These are phyloP conservation scores for Ganoderma sp. DNA, from an alignment of 1,284 basidiomycete genomes.

Conservation along the genomic window DNA sequence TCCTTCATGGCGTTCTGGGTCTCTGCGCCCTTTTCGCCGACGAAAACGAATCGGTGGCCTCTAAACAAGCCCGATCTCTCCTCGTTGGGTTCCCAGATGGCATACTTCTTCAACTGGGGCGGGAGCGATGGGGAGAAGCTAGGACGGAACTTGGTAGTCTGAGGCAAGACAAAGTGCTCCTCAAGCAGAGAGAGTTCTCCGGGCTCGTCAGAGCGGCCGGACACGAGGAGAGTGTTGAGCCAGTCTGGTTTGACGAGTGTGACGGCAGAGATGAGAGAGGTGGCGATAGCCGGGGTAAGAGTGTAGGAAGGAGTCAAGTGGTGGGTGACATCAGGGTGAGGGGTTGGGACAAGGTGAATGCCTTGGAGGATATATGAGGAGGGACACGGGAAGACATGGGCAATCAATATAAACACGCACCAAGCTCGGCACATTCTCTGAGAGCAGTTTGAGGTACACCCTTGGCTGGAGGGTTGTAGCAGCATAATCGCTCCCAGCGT, in stretches of 20 bases:
- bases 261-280: conserved; percentile 60
- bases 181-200: conserved; percentile 53
- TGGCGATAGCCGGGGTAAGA: conserved; percentile 53
- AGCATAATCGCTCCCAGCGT: conserved; percentile 59
- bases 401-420: conserved; percentile 40
- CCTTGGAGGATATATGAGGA: conserved; percentile 45
- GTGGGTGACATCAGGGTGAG: conserved; percentile 58
- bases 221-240: conserved; percentile 60
- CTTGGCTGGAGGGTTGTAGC: conserved; percentile 48
- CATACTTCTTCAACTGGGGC: conserved; percentile 53
- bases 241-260: conserved; percentile 68
- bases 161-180: conserved; percentile 54
- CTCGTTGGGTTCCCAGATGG: conserved; percentile 69
- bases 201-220: conserved; percentile 46
- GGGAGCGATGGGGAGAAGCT: conserved; percentile 56
- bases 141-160: conserved; percentile 61
- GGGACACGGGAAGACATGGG: neutral
- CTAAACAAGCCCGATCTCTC: conserved; percentile 59
- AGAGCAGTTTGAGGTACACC: conserved; percentile 40
- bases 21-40: conserved; percentile 59
- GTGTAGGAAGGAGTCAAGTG: conserved; percentile 59
- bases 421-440: conserved; percentile 59
- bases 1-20: conserved; percentile 54
- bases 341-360: conserved; percentile 55
- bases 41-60: conserved; percentile 60